A percentile compares a stretch with the other conserved stretches of the same genome.
Evolutionary conservation across 1,139 yeast species (phyloP).

Genomic region (Scheffersomyces illinoinensis): DNA sequence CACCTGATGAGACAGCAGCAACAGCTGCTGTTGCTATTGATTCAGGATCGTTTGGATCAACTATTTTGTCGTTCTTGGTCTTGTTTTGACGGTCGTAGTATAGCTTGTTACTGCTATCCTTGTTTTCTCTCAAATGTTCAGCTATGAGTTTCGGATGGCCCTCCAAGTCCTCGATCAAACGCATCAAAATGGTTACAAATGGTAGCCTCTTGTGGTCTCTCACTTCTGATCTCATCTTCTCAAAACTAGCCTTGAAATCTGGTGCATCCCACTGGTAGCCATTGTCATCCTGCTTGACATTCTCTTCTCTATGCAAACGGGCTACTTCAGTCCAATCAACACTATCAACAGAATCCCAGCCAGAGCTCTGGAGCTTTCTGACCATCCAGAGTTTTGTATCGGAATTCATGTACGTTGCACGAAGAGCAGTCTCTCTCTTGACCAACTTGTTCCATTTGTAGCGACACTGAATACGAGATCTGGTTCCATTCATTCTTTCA

Average conservation of each 20-base stretch:
- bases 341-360: constrained; percentile 46
- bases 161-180: constrained; percentile 22
- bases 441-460: constrained; percentile 88
- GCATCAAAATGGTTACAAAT: constrained; percentile 23
- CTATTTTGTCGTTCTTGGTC: constrained; percentile 2
- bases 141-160: constrained; percentile 1
- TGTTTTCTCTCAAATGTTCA: background rate
- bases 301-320: constrained; percentile 11
- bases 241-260: constrained; percentile 39
- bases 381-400: constrained; percentile 61
- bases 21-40: constrained; percentile 39
- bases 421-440: constrained; percentile 56
- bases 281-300: constrained; percentile 2
- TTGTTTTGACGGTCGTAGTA: constrained; percentile 1
- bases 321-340: constrained; percentile 61
- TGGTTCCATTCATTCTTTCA: constrained; percentile 82
- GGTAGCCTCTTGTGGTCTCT: constrained; percentile 29
- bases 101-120: background rate
- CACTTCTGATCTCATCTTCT: constrained; percentile 30
- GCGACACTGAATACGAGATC: constrained; percentile 91
- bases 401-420: constrained; percentile 50
- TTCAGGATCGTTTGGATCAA: constrained; percentile 24
- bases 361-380: constrained; percentile 49
- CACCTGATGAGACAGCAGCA: constrained; percentile 34
- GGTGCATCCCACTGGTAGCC: constrained; percentile 26